Percentiles rank a stretch among this genome's conserved stretches.
phyloP scores from a whole-genome alignment of 2,329 filamentous ascomycete species.

The Monilinia aucupariae region DNA sequence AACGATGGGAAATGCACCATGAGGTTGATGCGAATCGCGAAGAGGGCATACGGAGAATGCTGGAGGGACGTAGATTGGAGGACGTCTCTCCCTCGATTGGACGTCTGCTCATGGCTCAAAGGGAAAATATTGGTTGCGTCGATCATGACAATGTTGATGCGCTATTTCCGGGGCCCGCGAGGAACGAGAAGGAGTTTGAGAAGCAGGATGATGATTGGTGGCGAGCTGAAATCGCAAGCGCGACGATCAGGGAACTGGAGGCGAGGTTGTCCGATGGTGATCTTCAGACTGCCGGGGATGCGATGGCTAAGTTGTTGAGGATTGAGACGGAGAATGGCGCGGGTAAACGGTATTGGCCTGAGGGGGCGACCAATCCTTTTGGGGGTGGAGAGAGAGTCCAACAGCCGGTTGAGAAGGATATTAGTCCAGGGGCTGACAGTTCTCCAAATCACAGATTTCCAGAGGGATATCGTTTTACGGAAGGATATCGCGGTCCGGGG shows the following conservation, averaged over 20 bases:
- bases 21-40: neutral
- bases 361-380: neutral
- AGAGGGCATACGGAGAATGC: neutral
- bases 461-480: neutral
- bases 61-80: neutral
- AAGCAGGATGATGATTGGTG: neutral
- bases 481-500: neutral
- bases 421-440: neutral
- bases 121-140: no score
- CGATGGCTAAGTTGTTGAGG: neutral
- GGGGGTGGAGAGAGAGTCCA: rapidly evolving
- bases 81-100: neutral
- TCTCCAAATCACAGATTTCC: neutral
- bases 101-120: no score
- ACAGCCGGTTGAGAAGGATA: neutral
- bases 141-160: rapidly evolving
- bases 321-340: neutral
- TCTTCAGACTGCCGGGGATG: rapidly evolving
- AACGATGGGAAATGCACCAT: neutral
- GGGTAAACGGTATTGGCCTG: neutral
- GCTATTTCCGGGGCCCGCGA: neutral
- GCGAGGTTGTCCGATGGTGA: rapidly evolving
- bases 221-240: neutral
- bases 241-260: neutral
- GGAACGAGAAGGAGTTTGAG: rapidly evolving